Conservation (phyloP, 2,329 filamentous ascomycete species). For the Aureobasidium mangrovei region DNA sequence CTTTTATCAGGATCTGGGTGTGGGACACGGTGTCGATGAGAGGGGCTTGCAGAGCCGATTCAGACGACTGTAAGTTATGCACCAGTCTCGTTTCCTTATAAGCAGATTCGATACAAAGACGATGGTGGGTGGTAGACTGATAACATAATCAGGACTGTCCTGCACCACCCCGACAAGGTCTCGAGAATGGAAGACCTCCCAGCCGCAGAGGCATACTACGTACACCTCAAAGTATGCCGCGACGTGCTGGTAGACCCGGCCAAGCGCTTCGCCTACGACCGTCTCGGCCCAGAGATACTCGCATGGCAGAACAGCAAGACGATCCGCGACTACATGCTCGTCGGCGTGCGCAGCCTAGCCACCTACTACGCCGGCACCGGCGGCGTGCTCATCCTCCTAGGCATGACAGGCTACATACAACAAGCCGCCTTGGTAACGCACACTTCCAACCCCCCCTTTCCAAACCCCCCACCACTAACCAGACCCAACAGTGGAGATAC, state of each 20-base stretch:
- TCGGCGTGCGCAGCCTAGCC: constrained; percentile 53
- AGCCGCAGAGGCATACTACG: constrained; percentile 52
- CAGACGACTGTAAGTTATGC: constrained; percentile 50
- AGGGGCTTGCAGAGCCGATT: constrained; percentile 76
- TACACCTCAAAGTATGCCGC: constrained; percentile 72
- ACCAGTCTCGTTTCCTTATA: neutral
- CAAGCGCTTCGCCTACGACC: constrained; percentile 78
- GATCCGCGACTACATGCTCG: constrained; percentile 61
- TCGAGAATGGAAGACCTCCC: constrained; percentile 31
- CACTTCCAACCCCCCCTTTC: neutral
- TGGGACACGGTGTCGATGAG: constrained; percentile 61
- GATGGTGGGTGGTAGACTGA: neutral
- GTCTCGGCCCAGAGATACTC: constrained; percentile 67
- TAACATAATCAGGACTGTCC: constrained; percentile 35
- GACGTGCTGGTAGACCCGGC: constrained; percentile 73
- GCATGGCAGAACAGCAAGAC: constrained; percentile 59
- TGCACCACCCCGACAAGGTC: constrained; percentile 78
- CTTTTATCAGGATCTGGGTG: constrained; percentile 70
- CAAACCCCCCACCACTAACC: neutral
- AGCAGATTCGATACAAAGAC: neutral
- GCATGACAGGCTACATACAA: constrained; percentile 58
- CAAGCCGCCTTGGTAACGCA: constrained; percentile 49
- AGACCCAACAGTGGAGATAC: constrained; percentile 34
- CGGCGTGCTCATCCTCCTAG: constrained; percentile 51
- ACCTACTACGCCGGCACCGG: constrained; percentile 55